Evolutionary conservation across 73 alveolate genomes (phyloP).

Genomic region (Tetrahymena elliotti): DNA sequence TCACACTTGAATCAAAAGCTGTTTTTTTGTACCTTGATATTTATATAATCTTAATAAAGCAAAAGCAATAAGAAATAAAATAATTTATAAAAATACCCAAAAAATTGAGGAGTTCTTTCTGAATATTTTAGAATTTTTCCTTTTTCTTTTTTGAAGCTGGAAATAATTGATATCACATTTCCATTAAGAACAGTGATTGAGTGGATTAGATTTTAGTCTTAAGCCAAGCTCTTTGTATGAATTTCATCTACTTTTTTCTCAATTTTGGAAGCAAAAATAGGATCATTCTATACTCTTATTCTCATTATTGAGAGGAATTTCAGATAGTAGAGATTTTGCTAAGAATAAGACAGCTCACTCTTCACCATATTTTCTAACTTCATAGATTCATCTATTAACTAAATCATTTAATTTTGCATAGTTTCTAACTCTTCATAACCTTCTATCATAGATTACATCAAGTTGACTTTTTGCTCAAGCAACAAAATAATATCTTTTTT

Average conservation of each 20-base stretch:
- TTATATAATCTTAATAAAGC: neutral
- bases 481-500: neutral
- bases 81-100: neutral
- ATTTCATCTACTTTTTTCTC: neutral
- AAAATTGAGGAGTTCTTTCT: neutral
- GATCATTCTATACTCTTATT: neutral
- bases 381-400: neutral
- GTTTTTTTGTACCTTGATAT: neutral
- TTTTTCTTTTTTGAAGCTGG: neutral
- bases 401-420: neutral
- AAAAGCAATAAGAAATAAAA: no score
- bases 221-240: neutral
- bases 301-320: neutral
- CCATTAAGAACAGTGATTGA: neutral
- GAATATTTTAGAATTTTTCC: neutral
- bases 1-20: neutral
- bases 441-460: neutral
- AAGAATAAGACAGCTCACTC: neutral
- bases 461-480: neutral
- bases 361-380: neutral
- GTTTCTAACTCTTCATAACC: neutral
- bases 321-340: neutral
- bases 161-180: neutral
- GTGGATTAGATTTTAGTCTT: neutral
- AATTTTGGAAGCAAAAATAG: neutral